Conservation (phyloP, 768 basidiomycete genomes). For the Podaxis sp. region DNA sequence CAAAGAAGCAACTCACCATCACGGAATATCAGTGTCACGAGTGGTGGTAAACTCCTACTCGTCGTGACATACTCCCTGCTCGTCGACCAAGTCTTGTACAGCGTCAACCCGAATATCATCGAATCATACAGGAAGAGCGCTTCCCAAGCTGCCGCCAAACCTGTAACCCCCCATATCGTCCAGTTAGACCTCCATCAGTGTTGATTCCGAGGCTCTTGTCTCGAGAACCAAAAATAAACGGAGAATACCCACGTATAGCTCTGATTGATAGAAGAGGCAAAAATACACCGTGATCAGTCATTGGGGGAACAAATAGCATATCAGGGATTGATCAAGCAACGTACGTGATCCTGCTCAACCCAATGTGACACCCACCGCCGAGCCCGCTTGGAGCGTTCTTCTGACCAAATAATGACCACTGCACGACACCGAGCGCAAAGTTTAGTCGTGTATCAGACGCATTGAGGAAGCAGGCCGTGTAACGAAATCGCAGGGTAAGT, state of each 20-base stretch:
- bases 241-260: conserved; percentile 16
- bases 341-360: conserved; percentile 29
- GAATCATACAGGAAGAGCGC: conserved; percentile 50
- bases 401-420: conserved; percentile 49
- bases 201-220: background rate
- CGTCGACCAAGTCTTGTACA: conserved; percentile 44
- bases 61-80: conserved; percentile 26
- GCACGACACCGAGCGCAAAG: background rate
- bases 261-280: background rate
- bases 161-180: conserved; percentile 18
- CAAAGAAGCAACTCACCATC: conserved; percentile 41
- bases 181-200: background rate
- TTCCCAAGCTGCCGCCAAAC: conserved; percentile 45
- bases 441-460: background rate
- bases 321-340: conserved; percentile 8
- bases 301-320: background rate
- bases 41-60: conserved; percentile 27
- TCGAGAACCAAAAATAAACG: background rate
- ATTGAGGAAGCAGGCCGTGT: too few species aligned
- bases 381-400: conserved; percentile 25
- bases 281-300: background rate
- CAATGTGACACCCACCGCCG: conserved; percentile 36
- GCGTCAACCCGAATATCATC: conserved; percentile 45
- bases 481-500: too few species aligned
- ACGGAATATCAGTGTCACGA: conserved; percentile 43